phyloP scores from a whole-genome alignment of 2,329 filamentous ascomycete species.

The Cytospora schulzeri region DNA sequence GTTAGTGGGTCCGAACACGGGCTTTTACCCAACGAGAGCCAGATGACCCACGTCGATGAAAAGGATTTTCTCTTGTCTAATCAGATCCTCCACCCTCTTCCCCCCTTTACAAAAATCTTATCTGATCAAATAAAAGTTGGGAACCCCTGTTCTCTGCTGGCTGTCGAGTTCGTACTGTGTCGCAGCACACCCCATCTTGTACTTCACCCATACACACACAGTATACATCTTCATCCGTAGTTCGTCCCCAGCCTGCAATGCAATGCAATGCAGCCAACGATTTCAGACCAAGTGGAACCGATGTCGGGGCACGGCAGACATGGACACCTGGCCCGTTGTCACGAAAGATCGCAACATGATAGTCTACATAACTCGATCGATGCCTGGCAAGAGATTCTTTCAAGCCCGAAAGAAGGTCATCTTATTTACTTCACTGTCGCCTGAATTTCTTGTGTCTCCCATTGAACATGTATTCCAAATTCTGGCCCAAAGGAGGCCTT shows the following conservation, averaged over 20 bases:
- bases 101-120: not conserved
- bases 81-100: not conserved
- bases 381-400: not conserved
- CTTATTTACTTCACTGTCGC: not conserved
- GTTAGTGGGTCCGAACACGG: not conserved
- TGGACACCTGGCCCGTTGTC: not conserved
- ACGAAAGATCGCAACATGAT: not conserved
- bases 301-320: not conserved
- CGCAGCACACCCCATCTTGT: not conserved
- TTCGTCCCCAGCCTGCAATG: not conserved
- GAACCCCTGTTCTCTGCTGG: not conserved
- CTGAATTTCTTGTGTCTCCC: not conserved
- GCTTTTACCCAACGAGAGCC: not conserved
- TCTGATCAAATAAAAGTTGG: not conserved
- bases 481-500: slow-evolving; percentile 39
- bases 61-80: not conserved
- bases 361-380: not conserved
- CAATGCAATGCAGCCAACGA: not conserved
- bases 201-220: not conserved
- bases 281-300: not conserved
- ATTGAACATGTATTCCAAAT: slow-evolving; percentile 32
- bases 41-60: not conserved
- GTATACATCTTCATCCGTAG: not conserved
- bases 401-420: not conserved
- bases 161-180: not conserved